Conservation (phyloP, 2,329 filamentous ascomycete genomes). For the Septoria petroselini region DNA sequence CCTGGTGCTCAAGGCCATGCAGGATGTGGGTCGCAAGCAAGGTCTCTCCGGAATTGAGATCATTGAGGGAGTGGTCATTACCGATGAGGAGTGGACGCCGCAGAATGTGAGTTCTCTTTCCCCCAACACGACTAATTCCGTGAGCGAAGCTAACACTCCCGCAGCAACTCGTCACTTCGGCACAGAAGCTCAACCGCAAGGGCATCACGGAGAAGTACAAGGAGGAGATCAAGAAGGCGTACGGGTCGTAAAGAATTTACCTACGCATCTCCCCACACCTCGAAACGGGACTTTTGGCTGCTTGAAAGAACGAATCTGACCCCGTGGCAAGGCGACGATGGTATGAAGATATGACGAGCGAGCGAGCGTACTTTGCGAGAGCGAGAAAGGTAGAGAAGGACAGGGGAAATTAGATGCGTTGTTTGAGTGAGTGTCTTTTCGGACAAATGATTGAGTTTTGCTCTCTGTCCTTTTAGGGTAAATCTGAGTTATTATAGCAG, state of each 20-base stretch:
- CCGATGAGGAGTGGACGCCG: constrained; percentile 85
- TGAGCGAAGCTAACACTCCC: constrained; percentile 22
- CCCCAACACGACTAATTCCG: background rate
- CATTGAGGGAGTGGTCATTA: constrained; percentile 70
- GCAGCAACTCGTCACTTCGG: constrained; percentile 51
- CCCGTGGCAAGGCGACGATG: background rate
- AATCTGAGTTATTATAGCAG: too few relatives aligned
- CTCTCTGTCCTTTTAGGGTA: too few relatives aligned
- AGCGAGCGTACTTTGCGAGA: background rate
- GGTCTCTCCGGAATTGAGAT: constrained; percentile 70
- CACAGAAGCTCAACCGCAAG: constrained; percentile 54
- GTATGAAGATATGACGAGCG: background rate
- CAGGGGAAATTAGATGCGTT: too few relatives aligned
- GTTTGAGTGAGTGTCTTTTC: too few relatives aligned
- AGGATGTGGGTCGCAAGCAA: constrained; percentile 61
- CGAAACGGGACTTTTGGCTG: too few relatives aligned
- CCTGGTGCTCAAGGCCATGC: constrained; percentile 67
- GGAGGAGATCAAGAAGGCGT: constrained; percentile 51
- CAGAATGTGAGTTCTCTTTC: constrained; percentile 62
- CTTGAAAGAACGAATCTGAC: background rate
- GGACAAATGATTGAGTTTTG: too few relatives aligned
- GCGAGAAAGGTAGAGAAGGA: too few relatives aligned
- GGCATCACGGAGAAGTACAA: constrained; percentile 51
- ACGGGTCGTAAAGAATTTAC: too few relatives aligned
- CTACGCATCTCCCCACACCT: too few relatives aligned